These are phyloP conservation scores for Alnus glutinosa DNA, from an alignment of 306 rosid genomes.

Conservation along the genomic window DNA sequence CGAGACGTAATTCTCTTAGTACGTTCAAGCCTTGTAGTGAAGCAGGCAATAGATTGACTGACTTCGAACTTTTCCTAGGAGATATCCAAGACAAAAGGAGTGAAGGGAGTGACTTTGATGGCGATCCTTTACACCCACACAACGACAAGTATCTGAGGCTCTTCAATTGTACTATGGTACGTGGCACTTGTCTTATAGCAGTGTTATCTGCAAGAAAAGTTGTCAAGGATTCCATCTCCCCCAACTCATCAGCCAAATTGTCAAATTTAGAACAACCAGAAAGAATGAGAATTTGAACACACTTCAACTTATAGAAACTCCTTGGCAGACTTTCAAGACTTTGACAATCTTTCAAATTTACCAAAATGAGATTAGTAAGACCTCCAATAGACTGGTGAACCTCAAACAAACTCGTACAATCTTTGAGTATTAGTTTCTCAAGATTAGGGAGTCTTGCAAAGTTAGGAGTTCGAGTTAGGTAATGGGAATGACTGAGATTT, in stretches of 20 bases:
- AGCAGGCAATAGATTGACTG: background rate
- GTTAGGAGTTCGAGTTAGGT: slow-evolving; percentile 32
- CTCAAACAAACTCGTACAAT: slow-evolving; percentile 21
- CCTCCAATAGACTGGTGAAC: slow-evolving; percentile 38
- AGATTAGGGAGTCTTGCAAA: slow-evolving; percentile 41
- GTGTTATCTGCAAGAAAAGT: slow-evolving; percentile 42
- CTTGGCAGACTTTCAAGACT: slow-evolving; percentile 9
- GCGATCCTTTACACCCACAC: slow-evolving; percentile 35
- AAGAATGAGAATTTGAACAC: slow-evolving; percentile 38
- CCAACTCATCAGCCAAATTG: slow-evolving; percentile 34
- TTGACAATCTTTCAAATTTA: background rate
- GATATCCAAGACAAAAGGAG: slow-evolving; percentile 34
- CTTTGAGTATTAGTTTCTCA: slow-evolving; percentile 23
- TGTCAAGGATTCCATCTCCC: slow-evolving; percentile 42
- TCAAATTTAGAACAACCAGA: slow-evolving; percentile 44
- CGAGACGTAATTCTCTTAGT: background rate
- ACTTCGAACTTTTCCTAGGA: slow-evolving; percentile 21
- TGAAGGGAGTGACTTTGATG: slow-evolving; percentile 30
- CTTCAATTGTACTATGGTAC: slow-evolving; percentile 15
- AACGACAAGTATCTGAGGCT: slow-evolving; percentile 34
- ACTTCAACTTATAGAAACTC: slow-evolving; percentile 27
- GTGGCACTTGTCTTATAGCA: slow-evolving; percentile 32
- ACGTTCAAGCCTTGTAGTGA: slow-evolving; percentile 22
- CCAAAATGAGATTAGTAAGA: background rate
- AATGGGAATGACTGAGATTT: slow-evolving; percentile 30